phyloP scores from a whole-genome alignment of 2,329 filamentous ascomycete genomes.

The Nothophaeocryptopus gaeumannii region DNA sequence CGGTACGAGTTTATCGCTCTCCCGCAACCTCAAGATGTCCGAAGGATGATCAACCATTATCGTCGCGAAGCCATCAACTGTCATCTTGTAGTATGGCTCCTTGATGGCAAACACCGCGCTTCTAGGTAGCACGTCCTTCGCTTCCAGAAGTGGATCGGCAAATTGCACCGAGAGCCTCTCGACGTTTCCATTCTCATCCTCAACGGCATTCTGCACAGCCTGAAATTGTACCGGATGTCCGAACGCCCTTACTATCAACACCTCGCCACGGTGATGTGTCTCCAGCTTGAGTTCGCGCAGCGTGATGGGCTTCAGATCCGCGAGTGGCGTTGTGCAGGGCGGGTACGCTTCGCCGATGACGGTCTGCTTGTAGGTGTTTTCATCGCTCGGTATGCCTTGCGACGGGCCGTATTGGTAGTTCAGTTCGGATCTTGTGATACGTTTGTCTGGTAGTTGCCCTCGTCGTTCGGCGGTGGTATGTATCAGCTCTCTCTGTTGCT shows the following conservation, averaged over 20 bases:
- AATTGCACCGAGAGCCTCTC: conserved; percentile 26
- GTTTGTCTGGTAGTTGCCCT: too few species aligned
- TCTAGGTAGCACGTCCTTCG: conserved; percentile 12
- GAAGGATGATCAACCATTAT: conserved; percentile 31
- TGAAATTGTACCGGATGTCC: conserved; percentile 10
- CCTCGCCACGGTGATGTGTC: conserved; percentile 23
- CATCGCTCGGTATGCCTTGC: not conserved
- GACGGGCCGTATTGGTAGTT: not conserved
- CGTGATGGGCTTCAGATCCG: conserved; percentile 17
- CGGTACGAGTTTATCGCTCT: conserved; percentile 12
- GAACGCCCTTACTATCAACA: conserved; percentile 23
- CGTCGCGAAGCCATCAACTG: conserved; percentile 10
- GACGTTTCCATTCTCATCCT: conserved; percentile 39
- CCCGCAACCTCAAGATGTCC: conserved; percentile 23
- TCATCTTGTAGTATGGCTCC: conserved; percentile 28
- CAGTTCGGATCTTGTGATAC: too few species aligned
- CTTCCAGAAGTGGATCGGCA: not conserved
- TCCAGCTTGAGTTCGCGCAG: conserved; percentile 24
- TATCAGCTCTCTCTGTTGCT: too few species aligned
- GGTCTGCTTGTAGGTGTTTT: not conserved
- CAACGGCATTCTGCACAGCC: conserved; percentile 26
- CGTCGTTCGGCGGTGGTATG: too few species aligned
- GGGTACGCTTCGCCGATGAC: conserved; percentile 21
- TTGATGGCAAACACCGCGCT: conserved; percentile 26
- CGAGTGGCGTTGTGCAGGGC: conserved; percentile 18